Conservation (phyloP, 148 eudicot species). For the Spergularia marina region DNA sequence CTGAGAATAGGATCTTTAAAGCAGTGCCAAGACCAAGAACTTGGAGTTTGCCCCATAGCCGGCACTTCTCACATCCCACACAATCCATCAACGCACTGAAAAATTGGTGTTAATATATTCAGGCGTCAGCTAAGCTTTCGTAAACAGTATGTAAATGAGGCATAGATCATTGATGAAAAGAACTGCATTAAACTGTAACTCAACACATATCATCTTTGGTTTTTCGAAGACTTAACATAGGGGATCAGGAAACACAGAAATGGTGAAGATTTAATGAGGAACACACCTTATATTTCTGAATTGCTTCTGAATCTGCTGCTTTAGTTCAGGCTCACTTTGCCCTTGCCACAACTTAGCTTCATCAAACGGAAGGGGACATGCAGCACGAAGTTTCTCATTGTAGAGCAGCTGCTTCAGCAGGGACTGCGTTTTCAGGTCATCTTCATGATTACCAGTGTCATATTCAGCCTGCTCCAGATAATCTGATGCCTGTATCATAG, state of each 20-base stretch:
- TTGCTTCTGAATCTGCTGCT: slow-evolving; percentile 80
- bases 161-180: no score
- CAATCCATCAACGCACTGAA: slow-evolving; percentile 94
- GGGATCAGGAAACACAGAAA: not conserved
- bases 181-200: no score
- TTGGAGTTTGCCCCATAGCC: slow-evolving; percentile 97
- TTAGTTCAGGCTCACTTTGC: slow-evolving; percentile 83
- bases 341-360: slow-evolving; percentile 98
- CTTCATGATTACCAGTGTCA: slow-evolving; percentile 78
- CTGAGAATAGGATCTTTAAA: slow-evolving; percentile 79
- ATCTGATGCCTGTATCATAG: slow-evolving; percentile 58
- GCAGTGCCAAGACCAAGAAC: slow-evolving; percentile 98
- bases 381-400: slow-evolving; percentile 68
- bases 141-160: not conserved
- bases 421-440: slow-evolving; percentile 85
- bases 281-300: slow-evolving; percentile 71
- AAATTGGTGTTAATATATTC: not conserved
- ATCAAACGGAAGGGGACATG: slow-evolving; percentile 95
- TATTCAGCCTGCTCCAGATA: slow-evolving; percentile 94
- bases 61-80: slow-evolving; percentile 95
- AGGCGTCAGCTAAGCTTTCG: slow-evolving; percentile 7
- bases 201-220: no score
- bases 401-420: slow-evolving; percentile 72
- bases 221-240: not conserved
- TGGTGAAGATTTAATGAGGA: not conserved